Conservation (phyloP, 2,329 filamentous ascomycete species). For the Monilinia aucupariae region DNA sequence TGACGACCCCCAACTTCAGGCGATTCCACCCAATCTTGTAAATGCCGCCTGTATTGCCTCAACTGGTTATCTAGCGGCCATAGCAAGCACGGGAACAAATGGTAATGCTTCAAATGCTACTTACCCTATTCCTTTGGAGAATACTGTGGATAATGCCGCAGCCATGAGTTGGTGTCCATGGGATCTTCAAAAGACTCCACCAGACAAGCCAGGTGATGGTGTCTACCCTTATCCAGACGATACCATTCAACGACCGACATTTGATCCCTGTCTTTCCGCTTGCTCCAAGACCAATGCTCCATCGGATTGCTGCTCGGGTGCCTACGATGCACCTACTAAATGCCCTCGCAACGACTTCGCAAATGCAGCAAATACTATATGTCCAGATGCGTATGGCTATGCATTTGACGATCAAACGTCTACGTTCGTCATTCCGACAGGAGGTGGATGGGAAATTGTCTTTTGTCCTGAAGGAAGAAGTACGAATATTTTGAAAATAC, state of each 20-base stretch:
- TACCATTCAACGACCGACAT: constrained; percentile 61
- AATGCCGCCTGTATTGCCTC: constrained; percentile 75
- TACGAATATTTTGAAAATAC: constrained; percentile 52
- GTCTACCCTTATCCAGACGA: constrained; percentile 78
- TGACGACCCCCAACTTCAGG: constrained; percentile 52
- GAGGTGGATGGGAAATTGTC: constrained; percentile 71
- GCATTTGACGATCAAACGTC: constrained; percentile 56
- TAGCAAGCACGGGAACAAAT: constrained; percentile 48
- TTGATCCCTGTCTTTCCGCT: constrained; percentile 72
- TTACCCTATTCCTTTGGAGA: constrained; percentile 64
- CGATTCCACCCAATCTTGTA: constrained; percentile 68
- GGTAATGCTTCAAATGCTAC: constrained; percentile 54
- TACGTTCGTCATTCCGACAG: constrained; percentile 58
- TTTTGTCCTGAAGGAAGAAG: constrained; percentile 65
- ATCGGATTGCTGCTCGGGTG: constrained; percentile 70
- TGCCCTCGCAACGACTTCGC: constrained; percentile 67
- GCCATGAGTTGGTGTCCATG: constrained; percentile 73
- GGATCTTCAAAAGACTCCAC: constrained; percentile 65
- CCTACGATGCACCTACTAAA: constrained; percentile 55
- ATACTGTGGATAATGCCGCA: constrained; percentile 48
- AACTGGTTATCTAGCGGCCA: constrained; percentile 52
- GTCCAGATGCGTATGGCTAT: constrained; percentile 80
- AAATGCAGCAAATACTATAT: constrained; percentile 64
- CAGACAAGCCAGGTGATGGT: constrained; percentile 65
- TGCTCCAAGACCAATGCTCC: constrained; percentile 64